Base-by-base conservation (phyloP, 768 basidiomycete genomes). In the Calocera cornea region DNA sequence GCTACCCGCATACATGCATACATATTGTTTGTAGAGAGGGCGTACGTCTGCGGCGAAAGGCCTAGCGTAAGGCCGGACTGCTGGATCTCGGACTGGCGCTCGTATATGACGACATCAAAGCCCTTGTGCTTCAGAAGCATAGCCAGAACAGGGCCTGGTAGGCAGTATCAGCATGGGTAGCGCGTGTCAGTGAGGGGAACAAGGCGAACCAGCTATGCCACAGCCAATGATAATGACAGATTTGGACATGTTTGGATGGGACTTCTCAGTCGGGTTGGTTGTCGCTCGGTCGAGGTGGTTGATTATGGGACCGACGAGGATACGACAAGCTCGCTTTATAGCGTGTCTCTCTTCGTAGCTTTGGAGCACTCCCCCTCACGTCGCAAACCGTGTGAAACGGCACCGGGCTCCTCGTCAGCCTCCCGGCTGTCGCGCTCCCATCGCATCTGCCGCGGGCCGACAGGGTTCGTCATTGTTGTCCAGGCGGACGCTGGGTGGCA, bases 91-190 rank as follows among this genome's bases (percentile, higher is more conserved):
- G 54, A 27, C 31, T 11, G 31, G 71, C 72, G 47, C 63, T 80
- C 79, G 68, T 77, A 80, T 0, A 79, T 68, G 50, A 78, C 70
- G 10, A 78, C 77, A 1, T 75, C 70, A 67, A 78, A 80, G 16
- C 79, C 79, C 66, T 78, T 77, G 31, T 71, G 70, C 67, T 77
- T 79, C 34, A 80, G 74, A n/a, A 78, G 73, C 29, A 77, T 72
- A 0, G 78, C 78, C 36, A 80, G 76, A 1, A 79, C 75, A 17
- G 79, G 77, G 11, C 54, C 54, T 60, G 31, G 16, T 29, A 60
- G 14, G 10, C 2, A 11, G 27, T 7, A 19, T 60, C 31, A 60
- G 24, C 31, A 12, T 14, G 5, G 7, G 68, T 19, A 81, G 71
- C 17, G 75, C 79, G 16, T 76, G 73, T 12, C 71, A 70, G 40